These are phyloP conservation scores for Solanum chilense DNA, from an alignment of 257 asterid species.

Conservation along the genomic window DNA sequence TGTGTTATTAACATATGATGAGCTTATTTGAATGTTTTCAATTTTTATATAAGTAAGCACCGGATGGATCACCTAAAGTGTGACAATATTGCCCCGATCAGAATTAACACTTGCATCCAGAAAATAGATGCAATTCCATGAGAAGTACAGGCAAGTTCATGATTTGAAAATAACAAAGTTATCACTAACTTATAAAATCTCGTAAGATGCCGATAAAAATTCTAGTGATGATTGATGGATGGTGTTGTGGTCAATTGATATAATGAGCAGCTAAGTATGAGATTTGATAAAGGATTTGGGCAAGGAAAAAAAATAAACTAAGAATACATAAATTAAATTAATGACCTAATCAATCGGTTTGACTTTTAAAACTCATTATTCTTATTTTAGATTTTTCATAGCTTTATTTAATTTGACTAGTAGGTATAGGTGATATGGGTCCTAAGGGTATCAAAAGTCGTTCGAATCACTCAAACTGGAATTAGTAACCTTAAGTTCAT, in stretches of 20 bases:
- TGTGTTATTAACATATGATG: too few relatives aligned
- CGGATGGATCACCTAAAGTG: neutral
- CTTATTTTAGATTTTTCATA: neutral
- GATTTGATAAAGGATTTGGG: neutral
- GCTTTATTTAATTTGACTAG: neutral
- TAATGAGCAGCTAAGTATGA: neutral
- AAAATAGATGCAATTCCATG: too few relatives aligned
- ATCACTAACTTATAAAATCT: neutral
- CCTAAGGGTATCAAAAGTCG: neutral
- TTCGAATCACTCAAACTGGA: neutral
- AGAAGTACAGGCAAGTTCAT: neutral
- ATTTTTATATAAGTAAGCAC: neutral
- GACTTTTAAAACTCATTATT: neutral
- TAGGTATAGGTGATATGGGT: neutral
- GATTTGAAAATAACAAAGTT: neutral
- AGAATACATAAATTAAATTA: neutral
- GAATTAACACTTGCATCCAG: neutral
- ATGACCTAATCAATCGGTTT: neutral
- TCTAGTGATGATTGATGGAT: neutral
- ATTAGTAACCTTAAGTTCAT: neutral
- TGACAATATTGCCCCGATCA: too few relatives aligned
- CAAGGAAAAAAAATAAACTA: too few relatives aligned
- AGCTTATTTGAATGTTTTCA: too few relatives aligned
- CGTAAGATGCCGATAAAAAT: too few relatives aligned
- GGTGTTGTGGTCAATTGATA: neutral